Evolutionary conservation across 805 yeast species (phyloP).

Genomic region (Jamesozyma hellenica): DNA sequence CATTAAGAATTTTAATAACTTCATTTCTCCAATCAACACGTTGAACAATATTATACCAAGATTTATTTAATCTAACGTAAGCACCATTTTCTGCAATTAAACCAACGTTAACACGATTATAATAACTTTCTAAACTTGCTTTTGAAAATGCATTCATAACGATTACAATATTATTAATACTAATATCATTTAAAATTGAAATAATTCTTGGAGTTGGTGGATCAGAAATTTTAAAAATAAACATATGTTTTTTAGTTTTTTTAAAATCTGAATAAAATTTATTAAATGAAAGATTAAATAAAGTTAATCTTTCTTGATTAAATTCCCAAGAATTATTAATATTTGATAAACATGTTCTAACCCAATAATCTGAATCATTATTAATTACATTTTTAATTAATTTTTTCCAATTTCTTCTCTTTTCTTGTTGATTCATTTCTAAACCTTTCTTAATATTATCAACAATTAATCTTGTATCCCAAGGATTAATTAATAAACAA

Average conservation of each 20-base stretch:
- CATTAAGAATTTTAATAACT: conserved; percentile 27
- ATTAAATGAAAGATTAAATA: conserved; percentile 26
- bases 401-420: conserved; percentile 48
- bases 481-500: conserved; percentile 77
- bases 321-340: conserved; percentile 45
- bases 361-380: conserved; percentile 74
- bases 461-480: conserved; percentile 66
- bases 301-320: conserved; percentile 33
- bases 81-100: conserved; percentile 89
- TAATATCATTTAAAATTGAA: conserved; percentile 50
- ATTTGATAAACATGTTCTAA: conserved; percentile 41
- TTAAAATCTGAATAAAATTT: conserved; percentile 25
- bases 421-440: conserved; percentile 53
- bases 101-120: conserved; percentile 61
- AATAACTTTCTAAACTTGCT: conserved; percentile 55
- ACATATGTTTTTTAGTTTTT: conserved; percentile 33
- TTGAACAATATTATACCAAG: conserved; percentile 57
- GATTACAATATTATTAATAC: conserved; percentile 56
- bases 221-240: conserved; percentile 37
- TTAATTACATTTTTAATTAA: conserved; percentile 49
- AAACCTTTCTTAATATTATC: conserved; percentile 55
- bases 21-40: conserved; percentile 36
- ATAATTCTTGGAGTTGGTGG: conserved; percentile 56
- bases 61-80: conserved; percentile 45
- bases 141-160: conserved; percentile 58